Evolutionary conservation across 345 rosid genomes (phyloP), one percentile per base, ranked within the genome.

Genomic region (Arabidopsis suecica): DNA sequence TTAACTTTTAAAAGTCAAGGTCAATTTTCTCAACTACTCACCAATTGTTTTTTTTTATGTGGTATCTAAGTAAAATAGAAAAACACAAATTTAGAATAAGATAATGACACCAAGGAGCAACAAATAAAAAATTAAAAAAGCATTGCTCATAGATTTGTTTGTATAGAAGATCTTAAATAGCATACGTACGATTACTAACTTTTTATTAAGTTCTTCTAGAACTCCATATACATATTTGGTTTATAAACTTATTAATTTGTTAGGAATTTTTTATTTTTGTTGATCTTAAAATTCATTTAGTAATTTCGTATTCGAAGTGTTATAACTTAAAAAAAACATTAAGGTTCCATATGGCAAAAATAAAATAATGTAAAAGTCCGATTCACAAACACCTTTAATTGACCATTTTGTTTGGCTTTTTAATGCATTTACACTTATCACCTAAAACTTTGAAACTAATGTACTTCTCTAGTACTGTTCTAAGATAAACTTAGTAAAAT

Each of bases 371-470:
- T 63, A 20, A 56, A 77, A 57, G 54, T 62, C 65, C 12, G 37
- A 45, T 62, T 76, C 75, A 76, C 71, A 76, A 76, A 36, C 71
- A 69, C 60, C 65, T 65, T 57, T 33, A 8, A 42, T 71, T 63
- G 72, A 70, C 76, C n/a, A 55, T 55, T 63, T 57, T 37, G 44
- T 76, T 54, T 76, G 64, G 53, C 36, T n/a, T 70, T 63, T 62
- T 44, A 76, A 48, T 77, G 76, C 76, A 38, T 77, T 77, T 64
- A 63, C 54, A 63, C 54, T 47, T 34, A 12, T 37, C 50, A 53
- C 69, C 74, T 68, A 33, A 1, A 32, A 18, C 45, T 38, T 74
- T 4, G 34, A 74, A 74, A 48, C 60, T 30, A 34, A 36, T 38
- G 53, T 49, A 30, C 32, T 74, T 16, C 50, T 66, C 51, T 66